These are phyloP conservation scores for Babesia gibsoni DNA, from an alignment of 169 alveolate species.

Conservation along the genomic window DNA sequence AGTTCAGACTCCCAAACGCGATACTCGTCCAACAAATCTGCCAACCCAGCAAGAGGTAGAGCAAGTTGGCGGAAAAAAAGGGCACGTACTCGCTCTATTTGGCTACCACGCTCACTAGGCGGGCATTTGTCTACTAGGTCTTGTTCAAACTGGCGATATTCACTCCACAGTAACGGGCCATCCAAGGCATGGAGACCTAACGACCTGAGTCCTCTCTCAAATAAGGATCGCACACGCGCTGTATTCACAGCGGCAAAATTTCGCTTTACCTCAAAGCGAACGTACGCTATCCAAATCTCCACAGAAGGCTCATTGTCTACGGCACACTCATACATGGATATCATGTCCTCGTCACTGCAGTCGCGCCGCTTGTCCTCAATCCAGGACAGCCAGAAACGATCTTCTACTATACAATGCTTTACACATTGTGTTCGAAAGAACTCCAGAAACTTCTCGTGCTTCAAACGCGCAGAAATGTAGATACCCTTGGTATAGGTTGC, in stretches of 20 bases:
- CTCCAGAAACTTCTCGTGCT: slow-evolving; percentile 37
- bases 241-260: background rate
- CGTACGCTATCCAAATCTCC: slow-evolving; percentile 58
- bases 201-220: slow-evolving; percentile 53
- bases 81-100: slow-evolving; percentile 42
- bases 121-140: slow-evolving; percentile 20
- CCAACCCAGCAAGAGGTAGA: slow-evolving; percentile 56
- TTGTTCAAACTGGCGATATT: slow-evolving; percentile 55
- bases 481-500: slow-evolving; percentile 47
- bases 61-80: slow-evolving; percentile 52
- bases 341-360: slow-evolving; percentile 32
- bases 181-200: slow-evolving; percentile 63
- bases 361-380: slow-evolving; percentile 49
- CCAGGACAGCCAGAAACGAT: slow-evolving; percentile 57
- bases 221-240: slow-evolving; percentile 11
- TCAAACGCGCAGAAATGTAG: slow-evolving; percentile 26
- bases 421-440: slow-evolving; percentile 42
- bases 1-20: slow-evolving; percentile 64
- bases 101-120: slow-evolving; percentile 5
- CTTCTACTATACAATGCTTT: slow-evolving; percentile 60
- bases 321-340: slow-evolving; percentile 47
- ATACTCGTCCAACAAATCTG: slow-evolving; percentile 64
- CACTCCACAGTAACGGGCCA: slow-evolving; percentile 62
- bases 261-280: slow-evolving; percentile 16
- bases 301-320: slow-evolving; percentile 64